Evolutionary conservation across 345 rosid species (phyloP).

Genomic region (Lepidium africanum): DNA sequence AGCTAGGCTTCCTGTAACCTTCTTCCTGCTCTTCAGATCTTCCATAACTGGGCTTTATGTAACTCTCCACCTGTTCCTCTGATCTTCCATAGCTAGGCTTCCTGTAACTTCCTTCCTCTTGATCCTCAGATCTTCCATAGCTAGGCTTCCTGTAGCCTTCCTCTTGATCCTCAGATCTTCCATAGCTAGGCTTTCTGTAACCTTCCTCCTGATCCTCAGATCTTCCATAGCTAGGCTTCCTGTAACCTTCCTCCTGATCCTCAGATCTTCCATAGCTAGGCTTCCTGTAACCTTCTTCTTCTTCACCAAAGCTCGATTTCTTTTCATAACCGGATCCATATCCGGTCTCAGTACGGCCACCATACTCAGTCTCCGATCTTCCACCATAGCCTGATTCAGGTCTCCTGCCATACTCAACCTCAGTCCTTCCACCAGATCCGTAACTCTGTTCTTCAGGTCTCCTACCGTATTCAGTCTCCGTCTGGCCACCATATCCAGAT

Average conservation of each 20-base stretch:
- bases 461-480: slow-evolving; percentile 32
- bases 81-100: slow-evolving; percentile 28
- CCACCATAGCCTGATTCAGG: slow-evolving; percentile 16
- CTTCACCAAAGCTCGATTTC: slow-evolving; percentile 16
- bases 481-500: slow-evolving; percentile 34
- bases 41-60: slow-evolving; percentile 30
- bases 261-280: slow-evolving; percentile 9
- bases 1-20: slow-evolving; percentile 2
- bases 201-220: slow-evolving; percentile 36
- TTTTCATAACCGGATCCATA: slow-evolving; percentile 17
- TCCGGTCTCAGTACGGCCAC: slow-evolving; percentile 14
- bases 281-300: neutral
- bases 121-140: slow-evolving; percentile 23
- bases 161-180: slow-evolving; percentile 30
- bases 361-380: slow-evolving; percentile 13
- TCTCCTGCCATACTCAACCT: slow-evolving; percentile 27
- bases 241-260: slow-evolving; percentile 4
- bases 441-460: slow-evolving; percentile 22
- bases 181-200: slow-evolving; percentile 27
- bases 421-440: slow-evolving; percentile 14
- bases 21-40: slow-evolving; percentile 28
- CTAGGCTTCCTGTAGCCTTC: slow-evolving; percentile 34
- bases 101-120: neutral
- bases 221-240: slow-evolving; percentile 22
- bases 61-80: slow-evolving; percentile 31